A percentile compares a stretch with the other conserved stretches of the same genome.
Conservation (phyloP, 2,329 filamentous ascomycete species). For the Juglanconis oblonga region DNA sequence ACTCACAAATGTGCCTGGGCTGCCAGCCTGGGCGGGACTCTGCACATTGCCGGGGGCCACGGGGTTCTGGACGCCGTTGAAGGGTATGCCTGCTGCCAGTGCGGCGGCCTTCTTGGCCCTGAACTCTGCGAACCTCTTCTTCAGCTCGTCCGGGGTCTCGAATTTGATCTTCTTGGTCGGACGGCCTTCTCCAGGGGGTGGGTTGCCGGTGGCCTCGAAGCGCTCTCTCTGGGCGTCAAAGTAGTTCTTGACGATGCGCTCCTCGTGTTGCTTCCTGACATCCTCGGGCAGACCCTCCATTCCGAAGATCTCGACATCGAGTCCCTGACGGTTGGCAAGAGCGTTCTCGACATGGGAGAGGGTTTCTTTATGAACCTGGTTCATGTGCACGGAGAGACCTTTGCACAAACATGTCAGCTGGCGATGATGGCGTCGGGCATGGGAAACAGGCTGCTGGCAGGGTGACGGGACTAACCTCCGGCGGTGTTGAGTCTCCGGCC, state of each 20-base stretch:
- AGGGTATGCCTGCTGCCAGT: conserved; percentile 42
- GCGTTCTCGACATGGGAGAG: conserved; percentile 88
- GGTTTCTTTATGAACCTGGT: conserved; percentile 96
- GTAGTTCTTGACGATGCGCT: conserved; percentile 80
- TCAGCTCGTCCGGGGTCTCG: conserved; percentile 74
- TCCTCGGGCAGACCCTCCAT: conserved; percentile 96
- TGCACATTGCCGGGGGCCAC: conserved; percentile 46
- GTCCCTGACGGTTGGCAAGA: conserved; percentile 76
- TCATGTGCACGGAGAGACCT: conserved; percentile 96
- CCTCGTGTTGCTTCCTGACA: conserved; percentile 76
- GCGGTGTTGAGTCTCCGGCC: conserved; percentile 86
- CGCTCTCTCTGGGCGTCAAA: conserved; percentile 83
- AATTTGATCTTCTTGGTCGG: conserved; percentile 69
- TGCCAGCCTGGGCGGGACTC: conserved; percentile 50
- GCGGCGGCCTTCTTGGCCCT: conserved; percentile 65
- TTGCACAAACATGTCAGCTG: conserved; percentile 17
- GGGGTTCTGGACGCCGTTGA: conserved; percentile 52
- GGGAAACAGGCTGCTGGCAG: too few species aligned
- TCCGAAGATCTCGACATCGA: conserved; percentile 95
- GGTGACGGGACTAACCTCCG: conserved; percentile 62
- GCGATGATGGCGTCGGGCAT: background rate
- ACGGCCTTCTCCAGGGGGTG: conserved; percentile 64
- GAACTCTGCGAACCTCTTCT: conserved; percentile 75
- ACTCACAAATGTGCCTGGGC: conserved; percentile 59
- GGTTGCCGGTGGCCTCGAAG: conserved; percentile 79